A percentile compares a stretch with the other conserved stretches of the same genome.
Evolutionary conservation across 2,329 filamentous ascomycete genomes (phyloP).

Genomic region (Aspergillus sojae): DNA sequence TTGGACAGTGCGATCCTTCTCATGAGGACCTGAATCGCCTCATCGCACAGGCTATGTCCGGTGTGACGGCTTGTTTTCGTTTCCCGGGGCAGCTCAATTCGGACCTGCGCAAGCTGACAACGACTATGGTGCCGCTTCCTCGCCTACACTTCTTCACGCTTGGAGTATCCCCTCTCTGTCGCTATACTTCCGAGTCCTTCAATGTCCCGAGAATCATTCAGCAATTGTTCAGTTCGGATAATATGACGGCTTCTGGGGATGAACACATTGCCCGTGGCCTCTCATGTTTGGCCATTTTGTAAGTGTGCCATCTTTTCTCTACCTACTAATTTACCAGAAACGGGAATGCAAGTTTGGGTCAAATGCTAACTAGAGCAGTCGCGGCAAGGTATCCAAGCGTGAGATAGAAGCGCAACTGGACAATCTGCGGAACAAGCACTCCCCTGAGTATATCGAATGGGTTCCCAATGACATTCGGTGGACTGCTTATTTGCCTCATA

Average conservation of each 20-base stretch:
- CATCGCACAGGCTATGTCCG: slow-evolving; percentile 99
- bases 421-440: slow-evolving; percentile 99
- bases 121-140: slow-evolving; percentile 99
- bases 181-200: slow-evolving; percentile 93
- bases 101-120: slow-evolving; percentile 97
- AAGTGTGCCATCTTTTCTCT: slow-evolving; percentile 54
- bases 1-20: slow-evolving; percentile 97
- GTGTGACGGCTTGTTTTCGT: slow-evolving; percentile 95
- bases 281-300: slow-evolving; percentile 98
- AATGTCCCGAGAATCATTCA: slow-evolving; percentile 97
- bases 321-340: no score
- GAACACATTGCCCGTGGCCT: slow-evolving; percentile 99
- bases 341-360: no score
- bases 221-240: slow-evolving; percentile 99
- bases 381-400: slow-evolving; percentile 99
- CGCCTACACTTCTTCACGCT: slow-evolving; percentile 99
- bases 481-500: slow-evolving; percentile 94
- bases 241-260: slow-evolving; percentile 99
- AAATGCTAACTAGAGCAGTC: slow-evolving; percentile 54
- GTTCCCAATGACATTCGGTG: slow-evolving; percentile 99
- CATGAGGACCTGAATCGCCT: slow-evolving; percentile 99
- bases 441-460: slow-evolving; percentile 99
- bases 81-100: slow-evolving; percentile 99
- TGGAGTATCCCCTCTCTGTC: slow-evolving; percentile 97
- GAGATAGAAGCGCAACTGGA: slow-evolving; percentile 99